phyloP scores from a whole-genome alignment of 768 basidiomycete genomes.

The Tylopilus vinaceipallidus region DNA sequence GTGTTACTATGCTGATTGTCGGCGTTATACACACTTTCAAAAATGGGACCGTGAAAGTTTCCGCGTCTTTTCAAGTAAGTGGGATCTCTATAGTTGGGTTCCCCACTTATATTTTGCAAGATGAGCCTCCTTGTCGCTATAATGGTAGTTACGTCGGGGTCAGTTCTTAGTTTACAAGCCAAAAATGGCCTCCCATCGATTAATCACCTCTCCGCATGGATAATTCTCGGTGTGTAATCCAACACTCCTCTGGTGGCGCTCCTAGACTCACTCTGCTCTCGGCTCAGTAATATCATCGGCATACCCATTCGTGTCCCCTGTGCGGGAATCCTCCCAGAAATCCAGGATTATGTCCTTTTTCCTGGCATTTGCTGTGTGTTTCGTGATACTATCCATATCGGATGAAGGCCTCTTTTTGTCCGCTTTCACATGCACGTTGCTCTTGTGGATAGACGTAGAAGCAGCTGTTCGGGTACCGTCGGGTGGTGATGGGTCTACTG shows the following conservation, averaged over 20 bases:
- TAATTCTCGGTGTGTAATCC: constrained; percentile 52
- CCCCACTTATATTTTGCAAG: constrained; percentile 29
- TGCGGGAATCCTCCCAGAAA: constrained; percentile 36
- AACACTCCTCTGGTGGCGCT: neutral
- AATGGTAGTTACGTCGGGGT: constrained; percentile 55
- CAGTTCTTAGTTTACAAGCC: constrained; percentile 57
- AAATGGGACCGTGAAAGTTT: constrained; percentile 4
- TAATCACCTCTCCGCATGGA: constrained; percentile 67
- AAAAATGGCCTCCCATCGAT: constrained; percentile 62
- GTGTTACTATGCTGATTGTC: constrained; percentile 40
- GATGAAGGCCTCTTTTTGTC: constrained; percentile 79
- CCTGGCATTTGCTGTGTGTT: constrained; percentile 71
- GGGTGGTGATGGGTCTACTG: neutral
- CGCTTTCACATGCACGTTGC: constrained; percentile 59
- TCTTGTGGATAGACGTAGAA: constrained; percentile 70
- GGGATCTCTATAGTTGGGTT: neutral
- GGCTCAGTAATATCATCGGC: constrained; percentile 53
- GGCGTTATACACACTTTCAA: constrained; percentile 28
- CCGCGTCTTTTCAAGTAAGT: constrained; percentile 24
- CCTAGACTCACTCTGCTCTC: neutral
- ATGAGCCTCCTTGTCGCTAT: constrained; percentile 40
- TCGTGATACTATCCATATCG: constrained; percentile 77
- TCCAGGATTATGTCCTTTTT: constrained; percentile 62
- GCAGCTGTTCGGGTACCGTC: constrained; percentile 21
- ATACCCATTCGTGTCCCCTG: constrained; percentile 46